A percentile compares a stretch with the other conserved stretches of the same genome.
These are phyloP conservation scores for Diospyros kaki DNA, from an alignment of 148 eudicot species.

Conservation along the genomic window DNA sequence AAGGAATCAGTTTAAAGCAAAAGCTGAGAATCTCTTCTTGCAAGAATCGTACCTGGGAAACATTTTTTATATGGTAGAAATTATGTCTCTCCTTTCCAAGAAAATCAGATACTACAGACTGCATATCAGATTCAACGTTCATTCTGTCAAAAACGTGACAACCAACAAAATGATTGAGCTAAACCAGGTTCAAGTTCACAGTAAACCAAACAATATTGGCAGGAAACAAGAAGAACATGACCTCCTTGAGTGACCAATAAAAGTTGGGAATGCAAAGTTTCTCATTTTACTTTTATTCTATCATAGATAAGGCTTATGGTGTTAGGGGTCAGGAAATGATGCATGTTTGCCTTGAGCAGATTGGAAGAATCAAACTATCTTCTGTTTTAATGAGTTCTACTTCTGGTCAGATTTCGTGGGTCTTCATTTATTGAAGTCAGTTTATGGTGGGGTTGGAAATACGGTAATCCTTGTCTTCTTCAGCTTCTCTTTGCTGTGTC, in stretches of 20 bases:
- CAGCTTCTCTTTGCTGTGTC: too few relatives aligned
- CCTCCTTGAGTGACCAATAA: background rate
- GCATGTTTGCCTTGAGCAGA: too few relatives aligned
- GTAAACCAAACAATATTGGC: background rate
- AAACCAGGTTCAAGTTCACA: background rate
- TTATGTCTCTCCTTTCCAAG: constrained; percentile 34
- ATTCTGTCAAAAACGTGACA: constrained; percentile 30
- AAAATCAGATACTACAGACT: constrained; percentile 32
- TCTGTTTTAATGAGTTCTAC: too few relatives aligned
- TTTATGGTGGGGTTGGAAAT: too few relatives aligned
- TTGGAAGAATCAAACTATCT: too few relatives aligned
- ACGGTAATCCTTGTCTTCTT: too few relatives aligned
- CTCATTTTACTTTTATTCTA: too few relatives aligned
- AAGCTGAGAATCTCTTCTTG: background rate
- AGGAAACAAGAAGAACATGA: background rate
- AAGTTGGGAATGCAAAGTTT: constrained; percentile 4
- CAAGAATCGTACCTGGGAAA: constrained; percentile 60
- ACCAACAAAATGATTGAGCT: background rate
- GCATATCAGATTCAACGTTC: constrained; percentile 33
- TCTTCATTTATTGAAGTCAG: too few relatives aligned
- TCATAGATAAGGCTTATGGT: too few relatives aligned
- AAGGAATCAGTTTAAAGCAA: background rate
- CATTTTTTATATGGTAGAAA: constrained; percentile 71
- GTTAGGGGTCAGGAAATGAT: too few relatives aligned
- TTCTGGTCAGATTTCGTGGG: too few relatives aligned